Evolutionary conservation across 176 grass and related monocot genomes (phyloP).

Genomic region (Cenchrus purpureus): DNA sequence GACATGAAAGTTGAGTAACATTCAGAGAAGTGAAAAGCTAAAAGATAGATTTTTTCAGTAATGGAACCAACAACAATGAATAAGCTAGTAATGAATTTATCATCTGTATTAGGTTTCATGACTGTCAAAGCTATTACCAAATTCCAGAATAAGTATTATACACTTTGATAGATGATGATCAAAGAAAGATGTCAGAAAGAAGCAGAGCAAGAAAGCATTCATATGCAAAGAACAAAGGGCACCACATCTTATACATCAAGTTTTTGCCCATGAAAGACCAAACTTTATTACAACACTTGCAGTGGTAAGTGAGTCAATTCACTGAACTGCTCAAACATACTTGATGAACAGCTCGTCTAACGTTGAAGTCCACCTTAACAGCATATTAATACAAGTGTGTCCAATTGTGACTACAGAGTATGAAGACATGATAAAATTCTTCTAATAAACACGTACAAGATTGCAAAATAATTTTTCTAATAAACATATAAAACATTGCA

Average conservation of each 20-base stretch:
- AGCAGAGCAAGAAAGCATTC: slow-evolving; percentile 19
- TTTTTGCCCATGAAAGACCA: neutral
- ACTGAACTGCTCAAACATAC: slow-evolving; percentile 2
- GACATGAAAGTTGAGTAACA: too few relatives aligned
- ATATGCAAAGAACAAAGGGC: neutral
- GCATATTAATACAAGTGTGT: neutral
- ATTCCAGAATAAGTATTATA: slow-evolving; percentile 24
- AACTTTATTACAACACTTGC: neutral
- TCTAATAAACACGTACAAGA: neutral
- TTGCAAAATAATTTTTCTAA: neutral
- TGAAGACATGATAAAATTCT: slow-evolving; percentile 19
- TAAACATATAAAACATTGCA: neutral
- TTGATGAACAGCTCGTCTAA: neutral
- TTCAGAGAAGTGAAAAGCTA: slow-evolving; percentile 22
- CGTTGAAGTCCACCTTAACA: slow-evolving; percentile 21
- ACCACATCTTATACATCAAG: slow-evolving; percentile 1
- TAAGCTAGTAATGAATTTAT: slow-evolving; percentile 10
- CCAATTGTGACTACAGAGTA: neutral
- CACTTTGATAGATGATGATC: neutral
- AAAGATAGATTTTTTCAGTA: slow-evolving; percentile 7
- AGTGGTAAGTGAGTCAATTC: neutral
- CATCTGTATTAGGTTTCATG: neutral
- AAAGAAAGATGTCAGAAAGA: slow-evolving; percentile 31
- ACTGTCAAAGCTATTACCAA: slow-evolving; percentile 5
- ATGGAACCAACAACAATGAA: neutral